These are phyloP conservation scores for Rosa chinensis DNA, from an alignment of 306 rosid genomes.

Conservation along the genomic window DNA sequence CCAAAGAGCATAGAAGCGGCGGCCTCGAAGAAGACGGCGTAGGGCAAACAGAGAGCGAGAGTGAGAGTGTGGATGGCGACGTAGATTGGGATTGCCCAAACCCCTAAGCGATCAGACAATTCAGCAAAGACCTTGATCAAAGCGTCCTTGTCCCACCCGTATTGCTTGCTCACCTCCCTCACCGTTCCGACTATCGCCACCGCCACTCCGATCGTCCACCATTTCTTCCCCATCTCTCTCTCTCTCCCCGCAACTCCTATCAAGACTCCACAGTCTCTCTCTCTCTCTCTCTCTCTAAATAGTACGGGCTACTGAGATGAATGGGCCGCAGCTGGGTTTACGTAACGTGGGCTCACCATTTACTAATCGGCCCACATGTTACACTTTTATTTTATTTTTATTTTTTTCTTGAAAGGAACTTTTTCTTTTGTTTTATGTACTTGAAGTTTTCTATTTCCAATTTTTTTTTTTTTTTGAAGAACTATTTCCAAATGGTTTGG, in stretches of 20 bases:
- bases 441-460: no score
- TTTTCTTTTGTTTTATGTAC: no score
- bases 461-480: no score
- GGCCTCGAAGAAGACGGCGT: slow-evolving; percentile 81
- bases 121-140: slow-evolving; percentile 35
- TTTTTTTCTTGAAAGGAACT: no score
- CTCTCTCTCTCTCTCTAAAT: not conserved
- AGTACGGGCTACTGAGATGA: no score
- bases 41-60: slow-evolving; percentile 79
- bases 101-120: slow-evolving; percentile 61
- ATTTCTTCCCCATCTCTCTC: slow-evolving; percentile 25
- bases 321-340: no score
- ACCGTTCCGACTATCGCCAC: slow-evolving; percentile 33
- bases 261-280: no score
- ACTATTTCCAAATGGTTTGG: no score
- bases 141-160: slow-evolving; percentile 58
- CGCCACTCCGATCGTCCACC: slow-evolving; percentile 52
- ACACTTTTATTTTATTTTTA: no score
- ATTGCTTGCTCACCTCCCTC: slow-evolving; percentile 27
- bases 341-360: no score
- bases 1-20: slow-evolving; percentile 82
- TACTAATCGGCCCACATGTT: no score
- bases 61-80: slow-evolving; percentile 66
- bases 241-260: not conserved
- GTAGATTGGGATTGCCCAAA: slow-evolving; percentile 87